Conservation (phyloP, 352 stramenopile species). For the Pythium brachiatum region DNA sequence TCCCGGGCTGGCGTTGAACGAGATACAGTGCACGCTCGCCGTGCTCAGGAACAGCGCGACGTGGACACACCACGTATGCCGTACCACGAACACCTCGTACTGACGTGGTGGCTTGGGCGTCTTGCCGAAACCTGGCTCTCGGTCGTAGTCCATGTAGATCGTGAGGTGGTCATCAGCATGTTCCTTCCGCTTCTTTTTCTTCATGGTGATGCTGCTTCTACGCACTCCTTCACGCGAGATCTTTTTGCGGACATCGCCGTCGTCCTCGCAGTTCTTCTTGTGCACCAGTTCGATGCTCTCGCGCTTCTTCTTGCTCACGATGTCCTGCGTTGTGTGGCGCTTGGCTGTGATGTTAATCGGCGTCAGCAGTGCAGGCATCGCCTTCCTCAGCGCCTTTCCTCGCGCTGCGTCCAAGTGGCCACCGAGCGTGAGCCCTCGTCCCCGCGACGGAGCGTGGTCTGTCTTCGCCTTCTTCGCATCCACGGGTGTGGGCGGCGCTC, state of each 20-base stretch:
- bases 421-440: conserved; percentile 19
- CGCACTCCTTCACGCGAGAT: background rate
- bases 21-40: conserved; percentile 52
- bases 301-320: conserved; percentile 3
- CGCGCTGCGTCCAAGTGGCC: conserved; percentile 16
- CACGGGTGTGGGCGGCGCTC: background rate
- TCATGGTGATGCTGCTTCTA: background rate
- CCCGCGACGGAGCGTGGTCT: background rate
- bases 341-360: background rate
- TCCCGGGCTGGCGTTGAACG: conserved; percentile 61
- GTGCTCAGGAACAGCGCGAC: conserved; percentile 54
- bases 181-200: conserved; percentile 1
- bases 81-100: conserved; percentile 10
- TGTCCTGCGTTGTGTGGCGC: background rate
- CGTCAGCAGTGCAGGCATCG: conserved; percentile 9
- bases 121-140: conserved; percentile 8
- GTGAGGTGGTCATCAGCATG: conserved; percentile 6
- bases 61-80: conserved; percentile 26
- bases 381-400: conserved; percentile 12
- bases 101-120: conserved; percentile 8
- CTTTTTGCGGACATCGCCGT: background rate
- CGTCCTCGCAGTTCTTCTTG: conserved; percentile 6
- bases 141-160: conserved; percentile 28
- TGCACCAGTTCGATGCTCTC: too few species aligned
- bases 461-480: background rate